Evolutionary conservation across 2,329 filamentous ascomycete species (phyloP), one percentile per base, ranked within the genome.

Genomic region (Aspergillus amoenus): DNA sequence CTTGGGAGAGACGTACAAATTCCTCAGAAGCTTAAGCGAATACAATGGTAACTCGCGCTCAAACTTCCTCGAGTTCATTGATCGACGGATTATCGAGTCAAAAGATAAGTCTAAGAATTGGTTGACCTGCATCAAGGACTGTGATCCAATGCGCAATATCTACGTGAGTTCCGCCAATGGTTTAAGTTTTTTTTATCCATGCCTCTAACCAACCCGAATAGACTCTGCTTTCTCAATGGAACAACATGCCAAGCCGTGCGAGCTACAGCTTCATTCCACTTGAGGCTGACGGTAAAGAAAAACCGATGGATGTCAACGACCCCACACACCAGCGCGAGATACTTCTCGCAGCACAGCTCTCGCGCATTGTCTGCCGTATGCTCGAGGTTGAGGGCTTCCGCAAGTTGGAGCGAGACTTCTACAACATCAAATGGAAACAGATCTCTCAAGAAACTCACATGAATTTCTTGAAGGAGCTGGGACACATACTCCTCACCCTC

Each of bases 171-270:
- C 2, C n/a, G 6, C 24, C 49, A n/a, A 43, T 45, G 3, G 24
- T 15, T 6, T 21, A 45, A 3, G 24, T 12, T 5, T 21, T 21
- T 21, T 21, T 42, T 13, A 9, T n/a, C 30, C 9, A 7, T 8
- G 13, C 18, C 5, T 15, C 3, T 40, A 4, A 45, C 46, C 48
- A 40, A 54, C 27, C 15, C 8, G 5, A 15, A 24, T 15, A 78
- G 76, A 66, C 73, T 37, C 64, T 78, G 5, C 73, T 78, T 15
- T 77, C 75, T 8, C 70, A 69, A 53, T 74, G 76, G 71, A 77
- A 77, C 61, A 78, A 77, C 60, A 79, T 79, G 77, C 76, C 77
- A 7, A 78, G 76, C 53, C 75, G 76, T 18, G 76, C 76, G 17
- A 71, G 72, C 37, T 79, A 78, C 60, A 75, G 72, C 43, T 74